A percentile compares a stretch with the other conserved stretches of the same genome.
phyloP scores from a whole-genome alignment of 768 basidiomycete genomes.

The Suillus cothurnatus region DNA sequence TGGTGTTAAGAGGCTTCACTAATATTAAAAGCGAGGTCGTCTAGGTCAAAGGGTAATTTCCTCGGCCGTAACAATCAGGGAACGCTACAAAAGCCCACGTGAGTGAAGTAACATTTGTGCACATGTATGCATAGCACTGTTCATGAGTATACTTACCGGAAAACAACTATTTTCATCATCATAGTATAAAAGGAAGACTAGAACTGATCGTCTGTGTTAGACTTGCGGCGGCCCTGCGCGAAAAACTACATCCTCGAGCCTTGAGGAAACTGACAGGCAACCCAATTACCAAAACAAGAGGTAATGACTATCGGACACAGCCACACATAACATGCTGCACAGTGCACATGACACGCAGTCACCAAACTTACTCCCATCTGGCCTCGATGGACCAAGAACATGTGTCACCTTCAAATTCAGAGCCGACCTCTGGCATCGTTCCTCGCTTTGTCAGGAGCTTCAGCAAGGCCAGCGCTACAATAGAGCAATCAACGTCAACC shows the following conservation, averaged over 20 bases:
- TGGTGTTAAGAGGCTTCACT: background rate
- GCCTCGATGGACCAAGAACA: conserved; percentile 14
- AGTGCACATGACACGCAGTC: background rate
- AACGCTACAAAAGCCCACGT: background rate
- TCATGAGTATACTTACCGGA: background rate
- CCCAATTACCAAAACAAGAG: background rate
- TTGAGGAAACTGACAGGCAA: conserved; percentile 1
- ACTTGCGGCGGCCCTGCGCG: background rate
- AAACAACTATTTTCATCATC: background rate
- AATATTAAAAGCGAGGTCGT: background rate
- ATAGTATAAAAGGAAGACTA: background rate
- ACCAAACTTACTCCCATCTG: background rate
- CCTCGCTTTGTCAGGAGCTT: conserved; percentile 21
- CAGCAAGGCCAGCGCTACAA: conserved; percentile 22
- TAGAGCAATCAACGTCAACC: conserved; percentile 14
- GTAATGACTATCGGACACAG: background rate
- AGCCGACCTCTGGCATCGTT: conserved; percentile 5
- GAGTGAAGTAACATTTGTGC: background rate
- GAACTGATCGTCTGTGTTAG: background rate
- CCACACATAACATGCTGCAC: background rate
- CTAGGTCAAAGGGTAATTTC: background rate
- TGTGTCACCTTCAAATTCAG: background rate
- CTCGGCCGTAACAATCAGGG: conserved; percentile 1
- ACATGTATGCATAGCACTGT: background rate
- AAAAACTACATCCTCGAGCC: background rate